A percentile compares a stretch with the other conserved stretches of the same genome.
Evolutionary conservation across 257 asterid genomes (phyloP).

Genomic region (Solanum bukasovii): DNA sequence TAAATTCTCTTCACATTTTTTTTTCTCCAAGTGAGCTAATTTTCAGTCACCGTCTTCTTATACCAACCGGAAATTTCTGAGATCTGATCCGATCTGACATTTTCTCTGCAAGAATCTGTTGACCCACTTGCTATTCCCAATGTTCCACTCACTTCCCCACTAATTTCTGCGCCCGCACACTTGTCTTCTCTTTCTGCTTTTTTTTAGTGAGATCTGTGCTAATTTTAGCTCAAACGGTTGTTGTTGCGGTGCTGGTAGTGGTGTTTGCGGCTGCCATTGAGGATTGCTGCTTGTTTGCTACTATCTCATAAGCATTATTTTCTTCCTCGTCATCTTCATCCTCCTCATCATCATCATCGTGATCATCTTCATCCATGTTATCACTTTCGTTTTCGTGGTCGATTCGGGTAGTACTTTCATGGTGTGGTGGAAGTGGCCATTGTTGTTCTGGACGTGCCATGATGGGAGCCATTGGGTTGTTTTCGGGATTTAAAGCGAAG

Average conservation of each 20-base stretch:
- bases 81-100: conserved; percentile 23
- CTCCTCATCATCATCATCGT: conserved; percentile 14
- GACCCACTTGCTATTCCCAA: conserved; percentile 16
- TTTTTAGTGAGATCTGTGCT: background rate
- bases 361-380: conserved; percentile 19
- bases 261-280: conserved; percentile 31
- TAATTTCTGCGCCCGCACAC: background rate
- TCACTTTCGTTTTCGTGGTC: conserved; percentile 20
- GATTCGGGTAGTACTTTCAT: conserved; percentile 1
- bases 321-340: conserved; percentile 38
- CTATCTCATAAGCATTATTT: conserved; percentile 53
- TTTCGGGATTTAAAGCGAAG: conserved; percentile 15
- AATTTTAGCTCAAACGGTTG: background rate
- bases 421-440: conserved; percentile 47
- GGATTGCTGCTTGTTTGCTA: conserved; percentile 42
- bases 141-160: background rate
- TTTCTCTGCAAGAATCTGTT: conserved; percentile 13
- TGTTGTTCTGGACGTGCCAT: conserved; percentile 96
- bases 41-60: background rate
- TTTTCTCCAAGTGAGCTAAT: background rate
- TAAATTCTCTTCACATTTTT: background rate
- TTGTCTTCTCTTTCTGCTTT: background rate
- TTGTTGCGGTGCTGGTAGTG: conserved; percentile 13
- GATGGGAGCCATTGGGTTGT: conserved; percentile 43
- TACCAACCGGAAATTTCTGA: background rate